phyloP scores from a whole-genome alignment of 345 rosid species.

The Isatis tinctoria region DNA sequence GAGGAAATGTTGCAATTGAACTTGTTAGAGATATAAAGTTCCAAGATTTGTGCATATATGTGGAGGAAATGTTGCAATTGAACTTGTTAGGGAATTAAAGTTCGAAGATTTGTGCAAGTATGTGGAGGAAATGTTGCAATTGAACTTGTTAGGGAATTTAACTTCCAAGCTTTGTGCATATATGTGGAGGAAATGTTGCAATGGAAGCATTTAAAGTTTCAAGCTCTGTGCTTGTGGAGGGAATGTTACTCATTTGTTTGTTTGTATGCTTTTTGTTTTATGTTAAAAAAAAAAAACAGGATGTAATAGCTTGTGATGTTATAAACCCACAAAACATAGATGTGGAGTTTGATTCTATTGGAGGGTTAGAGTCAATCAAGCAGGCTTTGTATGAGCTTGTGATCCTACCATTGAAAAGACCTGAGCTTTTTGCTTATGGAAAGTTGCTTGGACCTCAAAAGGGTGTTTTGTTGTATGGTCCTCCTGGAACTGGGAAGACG shows the following conservation, averaged over 20 bases:
- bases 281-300: slow-evolving; percentile 40
- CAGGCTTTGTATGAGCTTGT: slow-evolving; percentile 81
- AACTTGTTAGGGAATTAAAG: background rate
- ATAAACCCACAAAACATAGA: slow-evolving; percentile 86
- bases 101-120: no score
- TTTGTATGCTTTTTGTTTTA: background rate
- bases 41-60: background rate
- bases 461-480: slow-evolving; percentile 87
- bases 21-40: no score
- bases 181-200: no score
- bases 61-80: background rate
- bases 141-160: background rate
- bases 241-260: background rate
- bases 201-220: no score
- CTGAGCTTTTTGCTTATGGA: slow-evolving; percentile 77
- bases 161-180: background rate
- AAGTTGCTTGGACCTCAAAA: slow-evolving; percentile 93
- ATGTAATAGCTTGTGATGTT: slow-evolving; percentile 94
- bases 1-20: no score
- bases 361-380: slow-evolving; percentile 79
- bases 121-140: no score
- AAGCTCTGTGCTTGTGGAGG: no score
- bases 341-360: slow-evolving; percentile 86
- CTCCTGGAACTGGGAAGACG: slow-evolving; percentile 99
- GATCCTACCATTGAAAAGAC: slow-evolving; percentile 81